These are phyloP conservation scores for Solanum dulcamara DNA, from an alignment of 257 asterid species.

Conservation along the genomic window DNA sequence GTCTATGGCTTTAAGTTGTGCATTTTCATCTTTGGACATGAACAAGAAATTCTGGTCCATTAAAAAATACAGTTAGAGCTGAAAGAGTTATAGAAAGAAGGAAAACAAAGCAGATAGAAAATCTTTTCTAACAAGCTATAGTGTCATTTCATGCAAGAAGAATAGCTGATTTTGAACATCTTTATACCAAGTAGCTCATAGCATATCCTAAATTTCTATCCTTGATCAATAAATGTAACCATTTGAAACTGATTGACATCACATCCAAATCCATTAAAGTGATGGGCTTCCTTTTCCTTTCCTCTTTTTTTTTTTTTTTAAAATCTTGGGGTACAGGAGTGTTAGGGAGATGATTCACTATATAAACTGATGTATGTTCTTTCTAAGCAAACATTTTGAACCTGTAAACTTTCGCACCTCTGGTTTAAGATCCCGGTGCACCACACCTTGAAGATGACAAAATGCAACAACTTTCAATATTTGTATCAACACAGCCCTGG, in stretches of 20 bases:
- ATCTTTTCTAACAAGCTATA: not conserved
- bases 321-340: not conserved
- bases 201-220: not conserved
- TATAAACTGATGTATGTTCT: not conserved
- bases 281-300: not conserved
- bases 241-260: not conserved
- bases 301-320: not conserved
- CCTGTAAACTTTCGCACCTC: slow-evolving; percentile 31
- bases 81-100: not conserved
- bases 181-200: not conserved
- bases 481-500: slow-evolving; percentile 46
- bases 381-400: not conserved
- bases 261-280: not conserved
- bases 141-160: not conserved
- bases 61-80: slow-evolving; percentile 26
- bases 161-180: not conserved
- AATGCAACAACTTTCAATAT: slow-evolving; percentile 41
- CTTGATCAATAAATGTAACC: not conserved
- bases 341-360: not conserved
- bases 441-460: slow-evolving; percentile 74
- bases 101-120: not conserved
- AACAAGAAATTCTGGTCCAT: slow-evolving; percentile 24
- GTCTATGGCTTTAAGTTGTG: slow-evolving; percentile 17
- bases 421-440: slow-evolving; percentile 66
- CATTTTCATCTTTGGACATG: slow-evolving; percentile 9